phyloP scores from a whole-genome alignment of 306 rosid genomes.

The Ziziphus jujuba region DNA sequence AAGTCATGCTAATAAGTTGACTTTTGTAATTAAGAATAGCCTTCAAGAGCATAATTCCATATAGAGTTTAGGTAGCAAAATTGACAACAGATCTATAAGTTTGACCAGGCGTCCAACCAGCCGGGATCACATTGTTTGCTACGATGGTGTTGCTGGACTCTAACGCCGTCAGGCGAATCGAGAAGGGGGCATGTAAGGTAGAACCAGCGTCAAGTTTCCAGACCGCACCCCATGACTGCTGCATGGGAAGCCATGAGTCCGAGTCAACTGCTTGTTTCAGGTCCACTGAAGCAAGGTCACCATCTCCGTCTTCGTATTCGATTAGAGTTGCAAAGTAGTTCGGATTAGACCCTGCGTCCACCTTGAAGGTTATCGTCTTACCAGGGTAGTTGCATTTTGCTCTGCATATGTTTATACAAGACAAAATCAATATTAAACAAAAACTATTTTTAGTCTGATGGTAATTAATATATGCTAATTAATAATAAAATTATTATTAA shows the following conservation, averaged over 20 bases:
- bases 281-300: slow-evolving; percentile 50
- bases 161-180: slow-evolving; percentile 48
- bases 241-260: slow-evolving; percentile 56
- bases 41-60: no score
- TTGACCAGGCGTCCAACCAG: slow-evolving; percentile 63
- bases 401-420: slow-evolving; percentile 24
- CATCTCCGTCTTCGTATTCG: slow-evolving; percentile 64
- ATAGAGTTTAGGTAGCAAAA: slow-evolving; percentile 18
- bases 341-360: slow-evolving; percentile 61
- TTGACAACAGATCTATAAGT: slow-evolving; percentile 60
- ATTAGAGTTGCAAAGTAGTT: slow-evolving; percentile 50
- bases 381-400: slow-evolving; percentile 55
- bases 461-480: no score
- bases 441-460: no score
- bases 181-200: slow-evolving; percentile 52
- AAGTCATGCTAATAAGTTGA: no score
- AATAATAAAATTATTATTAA: no score
- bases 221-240: slow-evolving; percentile 70
- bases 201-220: slow-evolving; percentile 58
- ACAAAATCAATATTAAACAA: slow-evolving; percentile 2
- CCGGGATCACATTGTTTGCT: slow-evolving; percentile 62
- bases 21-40: no score
- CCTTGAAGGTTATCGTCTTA: slow-evolving; percentile 39
- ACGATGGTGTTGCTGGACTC: slow-evolving; percentile 37
- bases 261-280: slow-evolving; percentile 47